A percentile compares a stretch with the other conserved stretches of the same genome.
Conservation (phyloP, 2,329 filamentous ascomycete genomes). For the Neofusicoccum umdonicola region DNA sequence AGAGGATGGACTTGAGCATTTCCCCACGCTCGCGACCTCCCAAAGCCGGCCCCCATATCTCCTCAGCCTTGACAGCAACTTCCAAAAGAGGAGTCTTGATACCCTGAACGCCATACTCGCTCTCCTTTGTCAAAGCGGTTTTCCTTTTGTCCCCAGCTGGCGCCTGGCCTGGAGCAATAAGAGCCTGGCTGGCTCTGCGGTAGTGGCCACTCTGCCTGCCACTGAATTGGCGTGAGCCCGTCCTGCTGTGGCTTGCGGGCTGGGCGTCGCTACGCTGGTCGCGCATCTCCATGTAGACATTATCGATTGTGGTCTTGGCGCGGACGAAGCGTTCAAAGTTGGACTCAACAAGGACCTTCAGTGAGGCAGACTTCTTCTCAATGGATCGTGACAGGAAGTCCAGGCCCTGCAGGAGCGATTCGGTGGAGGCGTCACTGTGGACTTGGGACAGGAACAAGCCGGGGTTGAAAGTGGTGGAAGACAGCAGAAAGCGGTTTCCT, state of each 20-base stretch:
- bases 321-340: constrained; percentile 98
- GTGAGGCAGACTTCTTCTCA: constrained; percentile 93
- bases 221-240: constrained; percentile 60
- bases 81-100: constrained; percentile 88
- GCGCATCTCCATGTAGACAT: constrained; percentile 95
- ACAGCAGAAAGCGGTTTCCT: constrained; percentile 92
- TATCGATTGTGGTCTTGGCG: constrained; percentile 96
- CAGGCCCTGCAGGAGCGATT: constrained; percentile 75
- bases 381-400: constrained; percentile 87
- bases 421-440: constrained; percentile 80
- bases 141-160: constrained; percentile 64
- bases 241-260: constrained; percentile 33
- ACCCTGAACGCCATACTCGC: constrained; percentile 46
- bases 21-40: constrained; percentile 90
- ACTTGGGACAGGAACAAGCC: constrained; percentile 88
- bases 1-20: constrained; percentile 73
- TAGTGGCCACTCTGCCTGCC: constrained; percentile 40
- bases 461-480: constrained; percentile 92
- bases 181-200: constrained; percentile 46
- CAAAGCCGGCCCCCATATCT: constrained; percentile 93
- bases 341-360: constrained; percentile 93
- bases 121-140: constrained; percentile 89
- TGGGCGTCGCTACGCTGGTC: constrained; percentile 61
- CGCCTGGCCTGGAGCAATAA: constrained; percentile 32
- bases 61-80: constrained; percentile 89